A percentile compares a stretch with the other conserved stretches of the same genome.
Conservation (phyloP, 2,329 filamentous ascomycete genomes). For the Epichloe gansuensis region DNA sequence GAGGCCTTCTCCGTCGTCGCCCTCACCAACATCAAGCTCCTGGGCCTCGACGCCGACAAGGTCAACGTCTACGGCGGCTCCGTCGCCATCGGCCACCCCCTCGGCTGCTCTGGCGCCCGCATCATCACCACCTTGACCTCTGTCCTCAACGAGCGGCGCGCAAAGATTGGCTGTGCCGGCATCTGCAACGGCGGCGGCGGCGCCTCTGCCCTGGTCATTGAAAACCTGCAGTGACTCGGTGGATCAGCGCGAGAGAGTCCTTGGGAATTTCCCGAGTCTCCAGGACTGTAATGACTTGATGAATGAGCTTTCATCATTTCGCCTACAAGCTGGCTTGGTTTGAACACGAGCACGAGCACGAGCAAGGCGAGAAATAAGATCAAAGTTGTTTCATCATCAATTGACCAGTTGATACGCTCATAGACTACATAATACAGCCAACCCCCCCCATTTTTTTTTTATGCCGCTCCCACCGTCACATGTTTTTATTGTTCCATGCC, state of each 20-base stretch:
- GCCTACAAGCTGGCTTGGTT: background rate
- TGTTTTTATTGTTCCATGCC: too few species aligned
- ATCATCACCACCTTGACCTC: slow-evolving; percentile 84
- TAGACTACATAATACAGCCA: background rate
- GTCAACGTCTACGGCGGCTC: slow-evolving; percentile 94
- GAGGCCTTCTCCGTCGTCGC: slow-evolving; percentile 97
- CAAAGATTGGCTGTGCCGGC: slow-evolving; percentile 83
- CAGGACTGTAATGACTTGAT: slow-evolving; percentile 7
- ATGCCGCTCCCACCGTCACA: too few species aligned
- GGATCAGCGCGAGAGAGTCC: slow-evolving; percentile 12
- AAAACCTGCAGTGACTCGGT: slow-evolving; percentile 51
- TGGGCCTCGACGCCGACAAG: slow-evolving; percentile 65
- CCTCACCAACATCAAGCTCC: slow-evolving; percentile 88
- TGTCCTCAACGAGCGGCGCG: slow-evolving; percentile 80
- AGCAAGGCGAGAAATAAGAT: background rate
- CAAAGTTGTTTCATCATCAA: background rate
- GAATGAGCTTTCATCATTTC: background rate
- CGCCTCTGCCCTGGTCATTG: slow-evolving; percentile 85
- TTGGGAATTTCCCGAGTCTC: background rate
- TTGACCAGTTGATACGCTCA: background rate
- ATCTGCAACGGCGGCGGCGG: slow-evolving; percentile 98
- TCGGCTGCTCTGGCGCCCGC: slow-evolving; percentile 86
- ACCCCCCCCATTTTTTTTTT: too few species aligned
- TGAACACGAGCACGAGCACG: background rate
- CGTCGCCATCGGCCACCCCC: slow-evolving; percentile 88